Evolutionary conservation across 768 basidiomycete species (phyloP), one percentile per base, ranked within the genome.

Genomic region (Serendipita sp.): DNA sequence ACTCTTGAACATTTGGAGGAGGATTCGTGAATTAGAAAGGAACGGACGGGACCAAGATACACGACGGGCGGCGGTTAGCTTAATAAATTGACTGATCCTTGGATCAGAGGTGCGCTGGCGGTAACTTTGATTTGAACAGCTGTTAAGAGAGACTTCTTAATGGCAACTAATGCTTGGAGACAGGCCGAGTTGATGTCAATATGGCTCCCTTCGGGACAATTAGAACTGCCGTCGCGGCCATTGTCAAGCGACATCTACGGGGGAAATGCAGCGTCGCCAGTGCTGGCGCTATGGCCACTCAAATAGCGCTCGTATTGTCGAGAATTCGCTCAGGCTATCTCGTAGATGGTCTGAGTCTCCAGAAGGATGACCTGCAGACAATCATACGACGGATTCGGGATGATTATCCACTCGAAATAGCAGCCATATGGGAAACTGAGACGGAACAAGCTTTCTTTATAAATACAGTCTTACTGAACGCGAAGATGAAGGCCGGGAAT

Each of bases 311-410:
- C 16, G 56, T 60, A 34, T 8, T 32, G 30, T 34, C 34, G 11
- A 30, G 56, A 60, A 60, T 60, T 30, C 56, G 56, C 37, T 60
- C 56, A n/a, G 56, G 28, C 13, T 60, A 60, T 60, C 56, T 60
- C 34, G 28, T 37, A 10, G 56, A 60, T 32, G 35, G 16, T 10
- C 11, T 37, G 48, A 32, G 18, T 60, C 37, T 60, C 10, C 18
- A 8, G 10, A 34, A 34, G 34, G 16, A 60, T 30, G n/a, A n/a
- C 37, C 56, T 60, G 48, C 48, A 18, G 18, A 8, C 10, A 53
- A 24, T 53, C 48, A 5, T 53, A 8, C 18, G n/a, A 53, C 48
- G n/a, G 8, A 10, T 53, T 8, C 48, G n/a, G n/a, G 18, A 32
- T n/a, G 18, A n/a, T 24, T 53, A 5, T 18, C 48, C 48, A 7